Percentiles rank a stretch among this genome's conserved stretches.
These are phyloP conservation scores for Cyclotella baltica DNA, from an alignment of 108 stramenopile genomes.

Conservation along the genomic window DNA sequence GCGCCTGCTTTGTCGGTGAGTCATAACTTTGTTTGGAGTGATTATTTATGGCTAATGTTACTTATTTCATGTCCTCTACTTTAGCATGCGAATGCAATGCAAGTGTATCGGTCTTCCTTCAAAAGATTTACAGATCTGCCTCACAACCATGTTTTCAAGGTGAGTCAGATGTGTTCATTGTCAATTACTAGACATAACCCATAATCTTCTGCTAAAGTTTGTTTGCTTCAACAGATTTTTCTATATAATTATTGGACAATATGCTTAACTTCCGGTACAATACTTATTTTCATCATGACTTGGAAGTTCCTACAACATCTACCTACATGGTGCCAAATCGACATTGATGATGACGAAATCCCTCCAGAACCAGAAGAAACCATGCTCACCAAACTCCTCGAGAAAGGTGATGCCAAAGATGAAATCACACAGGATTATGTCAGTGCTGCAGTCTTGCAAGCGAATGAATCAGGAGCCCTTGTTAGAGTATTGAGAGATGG, in stretches of 20 bases:
- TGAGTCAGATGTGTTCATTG: slow-evolving; percentile 4
- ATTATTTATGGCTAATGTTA: background rate
- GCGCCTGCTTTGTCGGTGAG: slow-evolving; percentile 40
- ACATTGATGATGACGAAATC: slow-evolving; percentile 55
- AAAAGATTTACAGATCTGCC: slow-evolving; percentile 37
- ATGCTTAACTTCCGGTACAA: slow-evolving; percentile 40
- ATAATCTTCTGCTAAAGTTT: background rate
- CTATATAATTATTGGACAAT: slow-evolving; percentile 51
- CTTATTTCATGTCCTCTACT: background rate
- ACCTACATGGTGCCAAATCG: slow-evolving; percentile 46
- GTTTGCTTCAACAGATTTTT: slow-evolving; percentile 9
- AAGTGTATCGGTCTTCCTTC: slow-evolving; percentile 45
- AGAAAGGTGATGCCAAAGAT: slow-evolving; percentile 49
- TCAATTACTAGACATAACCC: too few relatives aligned
- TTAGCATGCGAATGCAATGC: slow-evolving; percentile 47
- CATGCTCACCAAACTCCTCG: slow-evolving; percentile 38
- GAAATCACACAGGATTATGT: slow-evolving; percentile 48
- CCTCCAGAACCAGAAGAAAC: slow-evolving; percentile 57
- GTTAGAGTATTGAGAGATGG: slow-evolving; percentile 53
- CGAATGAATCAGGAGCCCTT: slow-evolving; percentile 56
- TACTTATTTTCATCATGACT: slow-evolving; percentile 39
- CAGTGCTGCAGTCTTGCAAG: slow-evolving; percentile 58
- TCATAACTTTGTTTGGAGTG: background rate
- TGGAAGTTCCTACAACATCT: slow-evolving; percentile 40
- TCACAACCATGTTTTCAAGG: slow-evolving; percentile 35